Base-by-base conservation (phyloP, 148 eudicot species). In the Silene latifolia region DNA sequence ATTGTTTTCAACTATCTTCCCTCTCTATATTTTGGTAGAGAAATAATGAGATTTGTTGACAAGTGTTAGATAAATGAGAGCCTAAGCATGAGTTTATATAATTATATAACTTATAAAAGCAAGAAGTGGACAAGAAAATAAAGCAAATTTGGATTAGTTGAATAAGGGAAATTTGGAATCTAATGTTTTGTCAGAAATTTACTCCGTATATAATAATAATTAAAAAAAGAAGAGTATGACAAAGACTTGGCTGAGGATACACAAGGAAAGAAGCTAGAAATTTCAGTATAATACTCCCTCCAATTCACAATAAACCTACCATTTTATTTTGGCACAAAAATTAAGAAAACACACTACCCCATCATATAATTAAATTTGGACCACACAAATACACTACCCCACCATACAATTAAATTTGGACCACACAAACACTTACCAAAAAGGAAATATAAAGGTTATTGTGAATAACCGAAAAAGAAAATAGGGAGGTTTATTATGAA, bases 151-250 rank as follows among this genome's bases (percentile, higher is more conserved):
- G 54, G 29, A 19, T 21, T 44, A 44, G 24, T 67, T 67, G 14
- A 44, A 67, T 67, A 69, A 6, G 5, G 57, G 57, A 20, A 69
- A 47, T 21, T 44, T 46, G 57, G 72, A 69, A 69, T 69, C 57
- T 44, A 10, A 20, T 46, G 72, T 3, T 51, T 21, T 46, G 72
- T 67, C 71, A 47, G 57, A 47, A 20, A 35, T 5, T 35, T 3
- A n/a, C n/a, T n/a, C n/a, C n/a, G n/a, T n/a, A n/a, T n/a, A n/a
- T 35, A 1, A 35, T 35, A 66, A 10, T 1, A 66, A 39, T 11
- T 7, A 8, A n/a, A 18, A 67, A 67, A 19, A n/a, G n/a, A 13
- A n/a, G 25, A 7, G 3, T 8, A 39, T 44, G 53, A 67, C 24
- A 18, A 67, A 8, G 71, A 67, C 71, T 44, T 67, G 24, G n/a